Percentiles rank a stretch among this genome's conserved stretches.
phyloP scores from a whole-genome alignment of 495 filamentous ascomycete species.

The Patellaria atrata region DNA sequence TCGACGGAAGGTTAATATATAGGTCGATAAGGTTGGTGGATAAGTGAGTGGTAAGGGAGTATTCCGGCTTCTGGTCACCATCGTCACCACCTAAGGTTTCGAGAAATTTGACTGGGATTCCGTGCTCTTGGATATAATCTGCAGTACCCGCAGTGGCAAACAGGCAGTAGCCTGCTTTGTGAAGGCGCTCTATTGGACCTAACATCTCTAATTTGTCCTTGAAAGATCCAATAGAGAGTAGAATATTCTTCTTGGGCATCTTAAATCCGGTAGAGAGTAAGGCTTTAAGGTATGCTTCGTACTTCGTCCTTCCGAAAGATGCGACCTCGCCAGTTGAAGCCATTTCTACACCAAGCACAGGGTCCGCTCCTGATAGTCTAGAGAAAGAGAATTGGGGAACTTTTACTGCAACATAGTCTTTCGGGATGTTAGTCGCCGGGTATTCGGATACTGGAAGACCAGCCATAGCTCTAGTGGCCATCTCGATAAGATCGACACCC shows the following conservation, averaged over 20 bases:
- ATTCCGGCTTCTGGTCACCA: slow-evolving; percentile 82
- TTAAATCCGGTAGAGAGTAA: slow-evolving; percentile 91
- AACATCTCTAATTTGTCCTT: slow-evolving; percentile 97
- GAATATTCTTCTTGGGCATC: slow-evolving; percentile 86
- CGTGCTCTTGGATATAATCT: slow-evolving; percentile 85
- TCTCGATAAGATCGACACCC: slow-evolving; percentile 95
- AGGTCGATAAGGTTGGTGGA: slow-evolving; percentile 95
- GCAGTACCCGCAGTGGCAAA: slow-evolving; percentile 94
- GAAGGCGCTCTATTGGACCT: slow-evolving; percentile 76
- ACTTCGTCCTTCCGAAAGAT: slow-evolving; percentile 89
- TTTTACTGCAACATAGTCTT: slow-evolving; percentile 88
- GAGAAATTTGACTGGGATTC: slow-evolving; percentile 77
- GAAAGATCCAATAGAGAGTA: slow-evolving; percentile 90
- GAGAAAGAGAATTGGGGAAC: slow-evolving; percentile 99
- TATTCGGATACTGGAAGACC: slow-evolving; percentile 69
- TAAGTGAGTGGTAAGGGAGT: slow-evolving; percentile 87
- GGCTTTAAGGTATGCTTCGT: slow-evolving; percentile 94
- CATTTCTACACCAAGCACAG: slow-evolving; percentile 96
- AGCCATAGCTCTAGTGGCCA: slow-evolving; percentile 97
- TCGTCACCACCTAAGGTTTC: slow-evolving; percentile 64
- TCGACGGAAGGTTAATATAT: slow-evolving; percentile 98
- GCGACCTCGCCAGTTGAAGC: slow-evolving; percentile 97
- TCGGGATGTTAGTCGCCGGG: slow-evolving; percentile 55
- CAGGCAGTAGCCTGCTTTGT: slow-evolving; percentile 80
- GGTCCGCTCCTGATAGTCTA: slow-evolving; percentile 86